Percentiles rank a stretch among this genome's conserved stretches.
phyloP scores from a whole-genome alignment of 2,329 filamentous ascomycete genomes.

The Lomentospora prolificans region DNA sequence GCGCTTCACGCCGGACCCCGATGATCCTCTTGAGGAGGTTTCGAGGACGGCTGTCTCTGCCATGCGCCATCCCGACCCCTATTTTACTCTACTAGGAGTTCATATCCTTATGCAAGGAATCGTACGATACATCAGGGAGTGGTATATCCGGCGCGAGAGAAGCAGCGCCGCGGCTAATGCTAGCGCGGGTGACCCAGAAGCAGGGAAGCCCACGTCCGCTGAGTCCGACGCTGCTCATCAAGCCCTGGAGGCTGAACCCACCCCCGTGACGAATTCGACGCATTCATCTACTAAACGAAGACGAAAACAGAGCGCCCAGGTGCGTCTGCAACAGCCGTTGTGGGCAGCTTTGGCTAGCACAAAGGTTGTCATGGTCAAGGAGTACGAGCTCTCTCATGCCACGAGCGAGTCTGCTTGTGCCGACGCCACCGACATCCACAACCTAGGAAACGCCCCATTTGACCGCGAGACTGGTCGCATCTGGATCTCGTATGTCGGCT shows the following conservation, averaged over 20 bases:
- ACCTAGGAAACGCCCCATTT: conserved; percentile 66
- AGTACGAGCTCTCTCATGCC: conserved; percentile 73
- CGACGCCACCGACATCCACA: conserved; percentile 67
- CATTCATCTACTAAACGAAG: conserved; percentile 65
- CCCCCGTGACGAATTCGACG: conserved; percentile 25
- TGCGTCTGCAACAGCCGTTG: conserved; percentile 80
- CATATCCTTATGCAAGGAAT: conserved; percentile 67
- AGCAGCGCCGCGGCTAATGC: conserved; percentile 37
- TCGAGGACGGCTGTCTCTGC: conserved; percentile 19
- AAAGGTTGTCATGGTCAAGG: conserved; percentile 92
- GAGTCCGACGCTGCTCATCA: not conserved
- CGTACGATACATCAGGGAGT: conserved; percentile 59
- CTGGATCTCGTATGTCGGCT: conserved; percentile 72
- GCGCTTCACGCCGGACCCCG: conserved; percentile 32
- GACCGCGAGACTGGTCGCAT: conserved; percentile 61
- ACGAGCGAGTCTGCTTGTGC: conserved; percentile 64
- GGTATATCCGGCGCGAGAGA: conserved; percentile 50
- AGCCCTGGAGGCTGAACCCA: conserved; percentile 17
- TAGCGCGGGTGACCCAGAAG: conserved; percentile 51
- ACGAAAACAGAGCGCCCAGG: conserved; percentile 83
- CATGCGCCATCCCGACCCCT: not conserved
- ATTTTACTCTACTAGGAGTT: conserved; percentile 53
- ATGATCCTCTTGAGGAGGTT: conserved; percentile 34
- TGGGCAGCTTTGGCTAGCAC: conserved; percentile 93
- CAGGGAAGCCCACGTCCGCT: conserved; percentile 37